Base-by-base conservation (phyloP, 345 rosid genomes). In the Eucalyptus cloeziana region DNA sequence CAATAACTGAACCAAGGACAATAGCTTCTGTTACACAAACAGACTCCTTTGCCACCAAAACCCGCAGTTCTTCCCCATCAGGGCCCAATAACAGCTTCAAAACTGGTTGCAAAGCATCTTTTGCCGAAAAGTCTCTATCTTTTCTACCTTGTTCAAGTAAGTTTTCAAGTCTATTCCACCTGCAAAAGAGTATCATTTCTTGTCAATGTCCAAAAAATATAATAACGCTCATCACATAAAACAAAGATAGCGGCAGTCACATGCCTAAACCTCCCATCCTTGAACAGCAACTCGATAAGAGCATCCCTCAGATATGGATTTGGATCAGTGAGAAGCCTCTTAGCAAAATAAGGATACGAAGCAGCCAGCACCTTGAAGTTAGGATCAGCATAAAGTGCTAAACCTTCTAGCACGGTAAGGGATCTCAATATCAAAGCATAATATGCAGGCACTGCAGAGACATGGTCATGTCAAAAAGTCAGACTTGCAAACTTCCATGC, bases 281-380 rank as follows among this genome's bases (percentile, higher is more conserved):
- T 96, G 88, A 97, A 97, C 89, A 97, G 96, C 91, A 97, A 94
- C 97, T 96, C 99, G 47, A 97, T 91, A 91, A 97, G 99, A 87
- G 99, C 99, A 92, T 97, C 99, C 93, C 99, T 94, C 64, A 97
- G 95, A 91, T 97, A 97, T 31, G 99, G 99, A 93, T 96, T 96
- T 81, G 98, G 97, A 93, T 96, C 99, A 43, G 99, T 97, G 93
- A 97, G 99, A 90, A 97, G 99, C 94, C 99, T 96, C 91, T 97
- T 97, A 80, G 99, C 99, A 91, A 97, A 97, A 90, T 97, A 97
- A 47, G 99, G 99, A 93, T 97, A 96, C 47, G 99, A 97, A 88
- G 99, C 99, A 94, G 99, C 99, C 90, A 97, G 89, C 91, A 97
- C 99, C 93, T 97, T 97, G 92, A 97, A 97, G 91, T 96, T 93